Evolutionary conservation across 108 stramenopile genomes (phyloP).

Genomic region (Asterionellopsis glacialis): DNA sequence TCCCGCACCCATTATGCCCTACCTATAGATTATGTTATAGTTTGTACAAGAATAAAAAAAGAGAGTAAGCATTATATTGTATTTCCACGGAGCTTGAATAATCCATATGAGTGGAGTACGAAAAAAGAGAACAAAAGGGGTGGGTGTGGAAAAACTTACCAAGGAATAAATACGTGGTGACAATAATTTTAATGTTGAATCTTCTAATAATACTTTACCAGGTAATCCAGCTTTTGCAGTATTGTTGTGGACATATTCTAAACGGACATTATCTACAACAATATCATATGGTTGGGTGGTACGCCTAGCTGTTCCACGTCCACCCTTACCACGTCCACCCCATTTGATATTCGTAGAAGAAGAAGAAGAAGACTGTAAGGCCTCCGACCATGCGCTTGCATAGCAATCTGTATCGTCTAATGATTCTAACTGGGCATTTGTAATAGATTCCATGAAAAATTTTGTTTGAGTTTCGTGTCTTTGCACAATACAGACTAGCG

Average conservation of each 20-base stretch:
- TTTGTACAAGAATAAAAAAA: no score
- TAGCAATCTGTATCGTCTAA: conserved; percentile 66
- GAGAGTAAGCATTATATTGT: no score
- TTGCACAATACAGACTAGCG: no score
- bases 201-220: conserved; percentile 44
- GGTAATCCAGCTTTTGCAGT: conserved; percentile 23
- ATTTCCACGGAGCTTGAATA: no score
- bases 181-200: conserved; percentile 63
- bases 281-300: conserved; percentile 68
- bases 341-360: conserved; percentile 14
- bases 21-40: conserved; percentile 10
- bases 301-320: conserved; percentile 51
- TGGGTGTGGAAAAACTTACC: no score
- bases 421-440: conserved; percentile 41
- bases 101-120: no score
- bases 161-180: conserved; percentile 47
- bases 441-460: conserved; percentile 8
- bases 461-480: no score
- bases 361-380: conserved; percentile 23
- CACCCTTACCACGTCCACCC: conserved; percentile 79
- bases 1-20: conserved; percentile 66
- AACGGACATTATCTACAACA: conserved; percentile 54
- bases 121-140: no score
- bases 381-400: conserved; percentile 62
- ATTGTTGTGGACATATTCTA: conserved; percentile 50